Conservation (phyloP, 2,329 filamentous ascomycete genomes). For the Fusarium sarcochroum region DNA sequence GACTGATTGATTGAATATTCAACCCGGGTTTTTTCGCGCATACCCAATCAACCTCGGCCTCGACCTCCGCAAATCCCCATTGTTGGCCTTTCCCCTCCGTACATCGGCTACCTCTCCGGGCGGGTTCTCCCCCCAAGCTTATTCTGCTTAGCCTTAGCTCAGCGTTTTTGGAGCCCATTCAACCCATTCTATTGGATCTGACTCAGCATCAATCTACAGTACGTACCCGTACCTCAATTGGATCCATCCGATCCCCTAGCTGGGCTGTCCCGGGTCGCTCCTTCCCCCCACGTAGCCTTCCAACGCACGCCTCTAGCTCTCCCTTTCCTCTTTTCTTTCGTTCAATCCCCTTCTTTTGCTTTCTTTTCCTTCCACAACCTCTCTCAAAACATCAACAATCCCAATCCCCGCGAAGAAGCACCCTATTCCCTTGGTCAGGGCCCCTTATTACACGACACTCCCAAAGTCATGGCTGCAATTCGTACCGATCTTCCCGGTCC, state of each 20-base stretch:
- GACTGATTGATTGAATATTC: constrained; percentile 17
- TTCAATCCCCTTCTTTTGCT: constrained; percentile 20
- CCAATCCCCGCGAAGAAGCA: constrained; percentile 80
- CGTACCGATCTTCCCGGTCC: constrained; percentile 67
- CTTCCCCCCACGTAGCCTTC: constrained; percentile 34
- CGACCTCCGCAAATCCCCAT: constrained; percentile 28
- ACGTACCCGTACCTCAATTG: constrained; percentile 23
- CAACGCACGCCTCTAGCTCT: constrained; percentile 45
- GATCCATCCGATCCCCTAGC: constrained; percentile 8
- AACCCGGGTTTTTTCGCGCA: constrained; percentile 40
- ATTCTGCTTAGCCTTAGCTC: constrained; percentile 30
- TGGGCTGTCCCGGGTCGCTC: constrained; percentile 22
- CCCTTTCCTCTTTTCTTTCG: constrained; percentile 21
- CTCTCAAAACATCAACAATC: constrained; percentile 26
- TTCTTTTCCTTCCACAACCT: constrained; percentile 35
- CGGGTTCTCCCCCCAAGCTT: constrained; percentile 21
- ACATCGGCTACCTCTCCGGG: constrained; percentile 32
- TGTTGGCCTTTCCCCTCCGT: constrained; percentile 31
- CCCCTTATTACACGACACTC: constrained; percentile 68
- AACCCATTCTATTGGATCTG: constrained; percentile 36
- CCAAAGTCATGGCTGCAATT: constrained; percentile 75
- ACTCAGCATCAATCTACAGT: constrained; percentile 36
- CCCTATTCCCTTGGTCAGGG: constrained; percentile 98
- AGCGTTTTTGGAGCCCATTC: constrained; percentile 28
- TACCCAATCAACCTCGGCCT: constrained; percentile 38